A percentile compares a stretch with the other conserved stretches of the same genome.
phyloP scores from a whole-genome alignment of 495 filamentous ascomycete genomes.

The Xylaria intraflava region DNA sequence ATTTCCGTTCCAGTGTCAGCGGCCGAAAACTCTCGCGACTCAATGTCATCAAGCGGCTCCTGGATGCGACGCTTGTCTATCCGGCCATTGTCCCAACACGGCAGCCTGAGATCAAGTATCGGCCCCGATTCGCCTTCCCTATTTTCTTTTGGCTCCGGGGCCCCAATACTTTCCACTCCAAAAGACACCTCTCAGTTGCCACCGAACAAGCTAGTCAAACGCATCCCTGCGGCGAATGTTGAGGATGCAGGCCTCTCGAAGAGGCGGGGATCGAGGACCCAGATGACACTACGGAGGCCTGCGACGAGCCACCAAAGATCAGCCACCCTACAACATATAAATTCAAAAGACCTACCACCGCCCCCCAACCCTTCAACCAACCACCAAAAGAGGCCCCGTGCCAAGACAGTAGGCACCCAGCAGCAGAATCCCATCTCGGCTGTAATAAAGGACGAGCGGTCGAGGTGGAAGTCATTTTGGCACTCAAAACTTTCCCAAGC shows the following conservation, averaged over 20 bases:
- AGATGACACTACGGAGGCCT: slow-evolving; percentile 61
- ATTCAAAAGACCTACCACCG: slow-evolving; percentile 18
- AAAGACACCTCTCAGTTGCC: slow-evolving; percentile 36
- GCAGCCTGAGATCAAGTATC: slow-evolving; percentile 58
- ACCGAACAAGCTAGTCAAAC: slow-evolving; percentile 87
- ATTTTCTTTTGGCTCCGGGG: slow-evolving; percentile 64
- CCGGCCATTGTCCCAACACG: slow-evolving; percentile 63
- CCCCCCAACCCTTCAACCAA: slow-evolving; percentile 31
- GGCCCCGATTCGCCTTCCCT: slow-evolving; percentile 63
- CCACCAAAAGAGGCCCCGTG: slow-evolving; percentile 20
- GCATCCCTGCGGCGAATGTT: slow-evolving; percentile 54
- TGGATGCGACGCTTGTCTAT: slow-evolving; percentile 72
- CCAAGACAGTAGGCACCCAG: slow-evolving; percentile 15
- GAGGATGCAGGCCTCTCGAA: slow-evolving; percentile 34
- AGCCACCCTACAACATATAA: slow-evolving; percentile 53
- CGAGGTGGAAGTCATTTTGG: slow-evolving; percentile 44
- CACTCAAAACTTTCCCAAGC: slow-evolving; percentile 24
- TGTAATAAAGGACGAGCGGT: slow-evolving; percentile 11
- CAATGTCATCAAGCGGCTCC: slow-evolving; percentile 54
- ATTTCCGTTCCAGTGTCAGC: slow-evolving; percentile 23
- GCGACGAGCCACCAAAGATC: slow-evolving; percentile 85
- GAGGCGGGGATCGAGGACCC: slow-evolving; percentile 43
- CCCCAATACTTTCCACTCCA: slow-evolving; percentile 50
- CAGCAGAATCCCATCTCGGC: slow-evolving; percentile 8
- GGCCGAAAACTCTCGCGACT: slow-evolving; percentile 38